These are phyloP conservation scores for Chiua sp. DNA, from an alignment of 1,284 basidiomycete genomes.

Conservation along the genomic window DNA sequence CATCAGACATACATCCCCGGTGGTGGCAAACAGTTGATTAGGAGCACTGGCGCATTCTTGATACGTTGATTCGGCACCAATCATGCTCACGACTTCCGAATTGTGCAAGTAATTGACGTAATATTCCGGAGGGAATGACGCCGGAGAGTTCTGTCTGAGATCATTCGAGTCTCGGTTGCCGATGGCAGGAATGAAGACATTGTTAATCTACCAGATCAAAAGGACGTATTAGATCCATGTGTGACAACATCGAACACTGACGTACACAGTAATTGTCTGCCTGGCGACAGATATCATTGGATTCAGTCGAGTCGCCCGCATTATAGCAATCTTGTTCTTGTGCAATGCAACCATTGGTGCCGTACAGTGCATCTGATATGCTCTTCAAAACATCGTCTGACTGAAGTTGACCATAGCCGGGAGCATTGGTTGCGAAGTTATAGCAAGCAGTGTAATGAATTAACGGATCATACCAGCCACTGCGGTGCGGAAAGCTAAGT, in stretches of 20 bases:
- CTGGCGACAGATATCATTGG: slow-evolving; percentile 51
- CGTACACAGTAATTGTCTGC: slow-evolving; percentile 65
- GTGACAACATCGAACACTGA: slow-evolving; percentile 3
- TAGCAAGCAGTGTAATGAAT: slow-evolving; percentile 67
- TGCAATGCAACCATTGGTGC: slow-evolving; percentile 52
- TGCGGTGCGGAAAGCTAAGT: slow-evolving; percentile 27
- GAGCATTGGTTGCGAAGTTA: slow-evolving; percentile 62
- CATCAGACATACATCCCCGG: slow-evolving; percentile 38
- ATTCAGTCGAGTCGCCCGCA: slow-evolving; percentile 50
- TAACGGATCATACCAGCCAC: slow-evolving; percentile 71
- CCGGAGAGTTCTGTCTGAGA: slow-evolving; percentile 58
- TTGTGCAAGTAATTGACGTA: slow-evolving; percentile 53
- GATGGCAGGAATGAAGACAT: slow-evolving; percentile 55
- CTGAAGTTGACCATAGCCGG: slow-evolving; percentile 68
- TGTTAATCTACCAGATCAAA: slow-evolving; percentile 41
- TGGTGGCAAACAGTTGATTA: slow-evolving; percentile 44
- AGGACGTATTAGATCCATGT: neutral
- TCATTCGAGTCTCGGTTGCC: slow-evolving; percentile 60
- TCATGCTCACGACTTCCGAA: slow-evolving; percentile 42
- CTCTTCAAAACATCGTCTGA: slow-evolving; percentile 48
- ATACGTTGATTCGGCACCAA: slow-evolving; percentile 58
- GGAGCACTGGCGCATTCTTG: slow-evolving; percentile 51
- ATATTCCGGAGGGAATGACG: slow-evolving; percentile 61
- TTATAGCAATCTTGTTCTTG: slow-evolving; percentile 59
- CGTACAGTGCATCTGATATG: slow-evolving; percentile 55